These are phyloP conservation scores for Pelargonium fulgidum DNA, from an alignment of 441 rosid species.

Conservation along the genomic window DNA sequence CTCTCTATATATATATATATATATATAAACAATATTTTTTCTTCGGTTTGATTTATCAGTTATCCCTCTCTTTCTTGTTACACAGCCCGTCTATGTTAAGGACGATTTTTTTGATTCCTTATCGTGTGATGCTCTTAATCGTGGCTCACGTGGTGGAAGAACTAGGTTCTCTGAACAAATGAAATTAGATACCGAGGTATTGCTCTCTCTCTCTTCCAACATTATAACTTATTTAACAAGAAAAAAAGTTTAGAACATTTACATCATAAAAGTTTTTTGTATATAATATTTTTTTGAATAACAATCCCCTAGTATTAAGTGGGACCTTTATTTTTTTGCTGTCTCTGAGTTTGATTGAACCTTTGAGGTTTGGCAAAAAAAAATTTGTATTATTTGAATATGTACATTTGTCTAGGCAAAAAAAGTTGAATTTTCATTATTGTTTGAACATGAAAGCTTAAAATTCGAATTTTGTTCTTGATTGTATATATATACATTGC, in stretches of 20 bases:
- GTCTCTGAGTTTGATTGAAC: no score
- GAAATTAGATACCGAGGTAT: constrained; percentile 35
- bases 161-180: constrained; percentile 32
- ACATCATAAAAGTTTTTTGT: neutral
- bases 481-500: no score
- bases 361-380: no score
- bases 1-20: no score
- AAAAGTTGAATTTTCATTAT: no score
- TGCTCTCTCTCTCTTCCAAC: neutral
- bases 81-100: constrained; percentile 32
- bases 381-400: no score
- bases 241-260: neutral
- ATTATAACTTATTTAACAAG: no score
- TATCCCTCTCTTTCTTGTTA: neutral
- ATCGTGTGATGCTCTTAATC: constrained; percentile 29
- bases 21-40: no score
- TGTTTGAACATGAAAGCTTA: no score
- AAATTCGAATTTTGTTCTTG: no score
- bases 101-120: constrained; percentile 37
- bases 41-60: neutral
- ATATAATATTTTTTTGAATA: no score
- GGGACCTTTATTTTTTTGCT: neutral
- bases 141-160: constrained; percentile 27
- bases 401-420: no score
- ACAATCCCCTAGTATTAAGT: neutral